A percentile compares a stretch with the other conserved stretches of the same genome.
phyloP scores from a whole-genome alignment of 169 alveolate species.

The Plasmodium berghei region DNA sequence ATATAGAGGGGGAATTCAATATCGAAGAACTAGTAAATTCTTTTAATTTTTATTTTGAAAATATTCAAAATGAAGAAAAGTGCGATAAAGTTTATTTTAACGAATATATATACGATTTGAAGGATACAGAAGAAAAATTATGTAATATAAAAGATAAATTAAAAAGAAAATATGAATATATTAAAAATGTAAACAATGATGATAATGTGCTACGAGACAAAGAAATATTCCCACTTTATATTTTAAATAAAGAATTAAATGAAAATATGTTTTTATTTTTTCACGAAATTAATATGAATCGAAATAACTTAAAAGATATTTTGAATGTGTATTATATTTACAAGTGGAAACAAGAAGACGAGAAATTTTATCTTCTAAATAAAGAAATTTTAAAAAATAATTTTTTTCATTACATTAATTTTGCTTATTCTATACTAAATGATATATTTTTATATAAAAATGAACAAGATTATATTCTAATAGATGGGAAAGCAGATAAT shows the following conservation, averaged over 20 bases:
- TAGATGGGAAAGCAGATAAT: constrained; percentile 22
- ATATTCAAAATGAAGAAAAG: not conserved
- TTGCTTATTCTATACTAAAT: constrained; percentile 13
- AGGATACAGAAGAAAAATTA: constrained; percentile 21
- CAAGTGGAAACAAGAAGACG: constrained; percentile 40
- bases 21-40: constrained; percentile 22
- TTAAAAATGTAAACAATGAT: not conserved
- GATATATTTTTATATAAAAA: constrained; percentile 20
- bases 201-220: not conserved
- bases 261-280: constrained; percentile 57
- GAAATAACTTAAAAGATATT: constrained; percentile 53
- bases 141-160: constrained; percentile 29
- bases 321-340: constrained; percentile 61
- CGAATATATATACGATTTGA: not conserved
- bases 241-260: constrained; percentile 55
- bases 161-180: constrained; percentile 18
- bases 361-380: constrained; percentile 19
- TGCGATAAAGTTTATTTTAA: constrained; percentile 9
- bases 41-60: constrained; percentile 54
- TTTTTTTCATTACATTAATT: constrained; percentile 31
- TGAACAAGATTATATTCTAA: constrained; percentile 27
- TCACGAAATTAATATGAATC: constrained; percentile 63
- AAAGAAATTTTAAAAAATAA: constrained; percentile 52
- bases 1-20: constrained; percentile 1
- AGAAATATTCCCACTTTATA: constrained; percentile 32